Evolutionary conservation across 495 filamentous ascomycete genomes (phyloP), one percentile per base, ranked within the genome.

Genomic region (Lichenothelia convexa): DNA sequence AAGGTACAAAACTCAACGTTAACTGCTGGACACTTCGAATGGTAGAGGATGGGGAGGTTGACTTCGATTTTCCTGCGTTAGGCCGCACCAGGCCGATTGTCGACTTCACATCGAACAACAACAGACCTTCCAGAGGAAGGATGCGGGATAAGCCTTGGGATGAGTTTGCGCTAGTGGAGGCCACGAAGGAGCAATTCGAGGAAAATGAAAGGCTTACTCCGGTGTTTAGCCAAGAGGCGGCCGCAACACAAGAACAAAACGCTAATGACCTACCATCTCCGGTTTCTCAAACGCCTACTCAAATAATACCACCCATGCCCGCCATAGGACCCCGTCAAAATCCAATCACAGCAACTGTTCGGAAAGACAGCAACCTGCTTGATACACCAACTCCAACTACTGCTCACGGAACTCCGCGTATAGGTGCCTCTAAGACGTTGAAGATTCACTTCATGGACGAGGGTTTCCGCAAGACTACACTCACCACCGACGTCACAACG

Each of bases 11-110:
- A 48, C 56, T 78, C 21, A 87, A 83, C 39, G 78, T 93, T 33
- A 95, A 95, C 47, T 71, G 74, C 49, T 99, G 89, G 87, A 78
- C 75, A 7, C 58, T 99, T 12, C 68, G 85, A 20, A 93, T 99
- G 80, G 81, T 94, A 5, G 89, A 99, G 45, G 80, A 86, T 47
- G 86, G 80, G 6, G 89, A 99, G 48, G 79, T 94, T 3, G 89
- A 99, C 45, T 83, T 82, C 46, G 89, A 99, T 50, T 95, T 99
- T 45, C 86, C 85, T 3, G 71, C 89, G 0, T 61, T 95, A 5
- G 73, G 75, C 38, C 69, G 89, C 29, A 84, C 71, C 18, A 76
- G 80, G 44, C 70, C 76, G 0, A 73, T 97, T 22, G 70, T 67
- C 0, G 75, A 91, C 27, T 95, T 93, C 43, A 85, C 84, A 0